A percentile compares a stretch with the other conserved stretches of the same genome.
Evolutionary conservation across 1,284 basidiomycete species (phyloP).

Genomic region (Erythrobasidium hasegawianum): DNA sequence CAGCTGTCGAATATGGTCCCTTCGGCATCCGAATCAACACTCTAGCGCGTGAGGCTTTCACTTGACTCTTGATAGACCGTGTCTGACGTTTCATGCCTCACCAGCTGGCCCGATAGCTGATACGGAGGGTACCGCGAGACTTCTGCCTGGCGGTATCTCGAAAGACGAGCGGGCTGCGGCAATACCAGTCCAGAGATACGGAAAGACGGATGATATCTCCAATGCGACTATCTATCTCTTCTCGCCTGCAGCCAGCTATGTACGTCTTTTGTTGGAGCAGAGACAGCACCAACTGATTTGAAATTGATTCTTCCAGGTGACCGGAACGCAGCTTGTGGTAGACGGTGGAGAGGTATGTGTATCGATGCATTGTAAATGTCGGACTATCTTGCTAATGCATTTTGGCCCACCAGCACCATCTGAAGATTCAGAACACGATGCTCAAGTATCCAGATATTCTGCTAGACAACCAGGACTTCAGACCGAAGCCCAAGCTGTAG

Average conservation of each 20-base stretch:
- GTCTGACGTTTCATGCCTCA: neutral
- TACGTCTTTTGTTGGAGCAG: constrained; percentile 3
- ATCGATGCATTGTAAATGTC: too few species aligned
- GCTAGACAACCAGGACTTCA: constrained; percentile 18
- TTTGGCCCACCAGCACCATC: neutral
- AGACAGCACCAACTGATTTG: too few species aligned
- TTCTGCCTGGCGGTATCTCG: constrained; percentile 54
- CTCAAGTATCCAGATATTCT: constrained; percentile 25
- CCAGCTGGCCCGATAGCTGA: constrained; percentile 62
- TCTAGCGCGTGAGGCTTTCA: constrained; percentile 42
- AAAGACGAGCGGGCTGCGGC: constrained; percentile 25
- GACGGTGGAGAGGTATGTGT: constrained; percentile 41
- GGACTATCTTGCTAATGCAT: neutral
- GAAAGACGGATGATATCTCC: constrained; percentile 69
- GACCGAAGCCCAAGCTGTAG: constrained; percentile 13
- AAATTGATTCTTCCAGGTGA: constrained; percentile 28
- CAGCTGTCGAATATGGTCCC: constrained; percentile 91
- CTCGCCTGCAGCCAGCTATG: constrained; percentile 71
- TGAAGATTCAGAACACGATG: constrained; percentile 30
- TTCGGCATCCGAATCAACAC: constrained; percentile 90
- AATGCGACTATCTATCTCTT: constrained; percentile 81
- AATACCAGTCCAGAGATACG: constrained; percentile 63
- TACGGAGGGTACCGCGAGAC: constrained; percentile 78
- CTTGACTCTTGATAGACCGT: neutral
- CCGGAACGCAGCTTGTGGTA: constrained; percentile 40